A percentile compares a stretch with the other conserved stretches of the same genome.
Evolutionary conservation across 2,329 filamentous ascomycete species (phyloP).

Genomic region (Penicillium sp.): DNA sequence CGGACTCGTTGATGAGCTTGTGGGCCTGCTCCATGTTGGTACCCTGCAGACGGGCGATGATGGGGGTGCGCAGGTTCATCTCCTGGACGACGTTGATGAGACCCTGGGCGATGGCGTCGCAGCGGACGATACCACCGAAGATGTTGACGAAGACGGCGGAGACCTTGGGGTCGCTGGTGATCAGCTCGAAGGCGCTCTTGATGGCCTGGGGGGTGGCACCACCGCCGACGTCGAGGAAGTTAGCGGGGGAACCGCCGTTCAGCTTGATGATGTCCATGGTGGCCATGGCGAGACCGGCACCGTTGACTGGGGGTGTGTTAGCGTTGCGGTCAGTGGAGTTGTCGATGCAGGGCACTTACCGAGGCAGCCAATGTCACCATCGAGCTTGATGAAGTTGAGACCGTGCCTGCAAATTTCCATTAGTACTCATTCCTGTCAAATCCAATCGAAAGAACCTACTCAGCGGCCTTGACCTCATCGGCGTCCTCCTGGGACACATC

Average conservation of each 20-base stretch:
- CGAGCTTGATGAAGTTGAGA: slow-evolving; percentile 99
- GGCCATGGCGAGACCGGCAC: slow-evolving; percentile 98
- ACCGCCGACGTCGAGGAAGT: slow-evolving; percentile 98
- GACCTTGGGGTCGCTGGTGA: slow-evolving; percentile 97
- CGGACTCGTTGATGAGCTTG: slow-evolving; percentile 90
- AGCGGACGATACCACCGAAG: slow-evolving; percentile 97
- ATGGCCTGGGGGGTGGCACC: slow-evolving; percentile 96
- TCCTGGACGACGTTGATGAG: slow-evolving; percentile 92
- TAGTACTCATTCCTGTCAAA: not conserved
- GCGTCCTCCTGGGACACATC: slow-evolving; percentile 94
- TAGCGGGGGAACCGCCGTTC: slow-evolving; percentile 91
- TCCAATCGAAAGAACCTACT: slow-evolving; percentile 54
- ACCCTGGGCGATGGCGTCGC: slow-evolving; percentile 94
- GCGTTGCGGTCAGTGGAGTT: not conserved
- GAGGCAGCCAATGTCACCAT: slow-evolving; percentile 97
- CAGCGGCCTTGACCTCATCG: slow-evolving; percentile 94
- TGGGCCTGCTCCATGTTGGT: slow-evolving; percentile 97
- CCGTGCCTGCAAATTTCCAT: slow-evolving; percentile 51
- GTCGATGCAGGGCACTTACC: slow-evolving; percentile 31
- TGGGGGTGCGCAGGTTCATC: slow-evolving; percentile 94
- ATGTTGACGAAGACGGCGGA: slow-evolving; percentile 99
- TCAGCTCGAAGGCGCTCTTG: slow-evolving; percentile 96
- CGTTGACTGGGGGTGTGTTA: slow-evolving; percentile 67
- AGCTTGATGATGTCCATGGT: slow-evolving; percentile 99
- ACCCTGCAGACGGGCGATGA: slow-evolving; percentile 95